These are phyloP conservation scores for Podaxis sp. DNA, from an alignment of 768 basidiomycete genomes.

Conservation along the genomic window DNA sequence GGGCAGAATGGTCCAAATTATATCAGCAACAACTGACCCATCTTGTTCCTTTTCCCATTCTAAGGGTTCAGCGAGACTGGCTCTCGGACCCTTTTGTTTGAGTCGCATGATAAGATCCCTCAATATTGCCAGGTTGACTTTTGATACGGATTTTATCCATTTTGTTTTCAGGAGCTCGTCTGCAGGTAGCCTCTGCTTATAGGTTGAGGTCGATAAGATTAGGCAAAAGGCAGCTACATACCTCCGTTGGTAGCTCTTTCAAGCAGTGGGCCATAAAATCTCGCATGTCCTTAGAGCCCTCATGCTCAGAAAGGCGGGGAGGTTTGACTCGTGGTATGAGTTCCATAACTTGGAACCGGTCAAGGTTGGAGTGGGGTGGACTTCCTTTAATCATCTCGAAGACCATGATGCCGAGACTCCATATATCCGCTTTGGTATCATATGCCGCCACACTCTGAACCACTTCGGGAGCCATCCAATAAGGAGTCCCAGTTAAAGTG, in stretches of 20 bases:
- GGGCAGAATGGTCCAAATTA: background rate
- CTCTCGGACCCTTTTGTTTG: conserved; percentile 72
- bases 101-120: conserved; percentile 82
- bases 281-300: conserved; percentile 82
- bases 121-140: conserved; percentile 63
- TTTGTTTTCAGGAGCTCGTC: conserved; percentile 86
- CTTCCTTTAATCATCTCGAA: conserved; percentile 97
- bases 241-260: conserved; percentile 77
- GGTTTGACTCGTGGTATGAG: conserved; percentile 86
- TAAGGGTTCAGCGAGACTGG: conserved; percentile 71
- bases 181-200: conserved; percentile 72
- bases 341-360: conserved; percentile 83
- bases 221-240: conserved; percentile 31
- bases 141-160: conserved; percentile 83
- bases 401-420: conserved; percentile 95
- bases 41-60: conserved; percentile 74
- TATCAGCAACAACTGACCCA: conserved; percentile 17
- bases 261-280: conserved; percentile 87
- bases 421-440: conserved; percentile 97
- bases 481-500: conserved; percentile 95
- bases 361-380: conserved; percentile 89
- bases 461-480: conserved; percentile 99
- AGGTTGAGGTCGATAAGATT: conserved; percentile 9
- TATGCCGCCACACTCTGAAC: conserved; percentile 87
- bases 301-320: conserved; percentile 72